Percentiles rank a stretch among this genome's conserved stretches.
Evolutionary conservation across 2,329 filamentous ascomycete species (phyloP).

Genomic region (Aureobasidium sp.): DNA sequence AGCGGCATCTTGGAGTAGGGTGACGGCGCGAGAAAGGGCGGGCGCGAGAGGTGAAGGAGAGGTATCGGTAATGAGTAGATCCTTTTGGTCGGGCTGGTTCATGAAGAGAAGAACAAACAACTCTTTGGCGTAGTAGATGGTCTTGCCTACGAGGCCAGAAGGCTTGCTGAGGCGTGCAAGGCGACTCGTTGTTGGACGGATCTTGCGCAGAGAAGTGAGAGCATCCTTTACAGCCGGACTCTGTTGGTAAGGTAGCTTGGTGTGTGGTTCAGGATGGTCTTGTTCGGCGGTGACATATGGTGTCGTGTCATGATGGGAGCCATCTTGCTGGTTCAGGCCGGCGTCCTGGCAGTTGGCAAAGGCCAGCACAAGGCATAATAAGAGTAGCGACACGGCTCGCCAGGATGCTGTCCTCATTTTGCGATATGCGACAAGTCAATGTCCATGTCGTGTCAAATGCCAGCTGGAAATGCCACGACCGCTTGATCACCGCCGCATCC

Average conservation of each 20-base stretch:
- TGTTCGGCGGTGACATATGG: background rate
- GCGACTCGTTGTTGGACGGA: constrained; percentile 33
- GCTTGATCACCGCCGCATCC: constrained; percentile 7
- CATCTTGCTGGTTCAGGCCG: background rate
- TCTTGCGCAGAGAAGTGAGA: constrained; percentile 33
- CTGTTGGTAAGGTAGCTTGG: background rate
- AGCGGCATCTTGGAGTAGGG: constrained; percentile 53
- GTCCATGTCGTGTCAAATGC: background rate
- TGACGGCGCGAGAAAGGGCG: constrained; percentile 51
- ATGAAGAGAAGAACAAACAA: constrained; percentile 58
- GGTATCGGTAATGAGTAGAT: constrained; percentile 33
- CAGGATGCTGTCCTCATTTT: constrained; percentile 6
- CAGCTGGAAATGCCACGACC: background rate
- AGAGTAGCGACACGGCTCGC: constrained; percentile 10
- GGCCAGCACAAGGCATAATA: constrained; percentile 2
- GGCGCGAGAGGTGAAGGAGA: constrained; percentile 40
- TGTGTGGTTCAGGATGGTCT: background rate
- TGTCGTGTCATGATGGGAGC: background rate
- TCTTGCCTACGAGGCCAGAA: constrained; percentile 50
- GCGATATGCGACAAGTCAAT: background rate
- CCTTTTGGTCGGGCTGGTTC: constrained; percentile 49
- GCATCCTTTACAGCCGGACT: constrained; percentile 36
- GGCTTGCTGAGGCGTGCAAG: constrained; percentile 40
- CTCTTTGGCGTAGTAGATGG: constrained; percentile 55
- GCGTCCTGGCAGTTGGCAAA: constrained; percentile 7